Evolutionary conservation across 1,284 basidiomycete species (phyloP).

Genomic region (Ceratobasidium sp.): DNA sequence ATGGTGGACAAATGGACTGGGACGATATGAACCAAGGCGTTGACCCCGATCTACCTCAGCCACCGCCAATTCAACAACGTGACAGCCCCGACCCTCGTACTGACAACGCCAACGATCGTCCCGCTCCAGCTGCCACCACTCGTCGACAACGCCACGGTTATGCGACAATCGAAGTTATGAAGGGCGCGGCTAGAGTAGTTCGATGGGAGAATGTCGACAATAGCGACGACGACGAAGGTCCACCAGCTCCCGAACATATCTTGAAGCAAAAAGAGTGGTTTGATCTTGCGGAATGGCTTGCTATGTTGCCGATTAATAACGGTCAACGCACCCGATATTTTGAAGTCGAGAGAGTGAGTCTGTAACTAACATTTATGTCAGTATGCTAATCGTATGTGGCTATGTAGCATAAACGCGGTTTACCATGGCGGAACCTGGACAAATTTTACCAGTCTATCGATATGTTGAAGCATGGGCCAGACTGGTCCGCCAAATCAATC

Average conservation of each 20-base stretch:
- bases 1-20: too few relatives aligned
- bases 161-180: neutral
- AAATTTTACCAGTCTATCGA: slow-evolving; percentile 51
- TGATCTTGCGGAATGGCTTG: neutral
- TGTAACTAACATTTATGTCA: neutral
- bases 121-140: too few relatives aligned
- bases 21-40: too few relatives aligned
- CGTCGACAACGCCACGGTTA: neutral
- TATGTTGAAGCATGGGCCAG: slow-evolving; percentile 50
- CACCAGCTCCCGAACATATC: too few relatives aligned
- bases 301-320: slow-evolving; percentile 5
- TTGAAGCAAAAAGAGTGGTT: neutral
- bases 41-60: too few relatives aligned
- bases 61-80: too few relatives aligned
- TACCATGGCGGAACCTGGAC: slow-evolving; percentile 50
- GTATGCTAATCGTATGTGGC: neutral
- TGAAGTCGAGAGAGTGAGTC: slow-evolving; percentile 34
- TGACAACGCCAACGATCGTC: too few relatives aligned
- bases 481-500: slow-evolving; percentile 52
- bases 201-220: neutral
- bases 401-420: slow-evolving; percentile 4
- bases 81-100: too few relatives aligned
- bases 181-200: neutral
- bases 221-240: too few relatives aligned
- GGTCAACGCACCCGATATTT: slow-evolving; percentile 33